Evolutionary conservation across 176 grass and related monocot species (phyloP), one percentile per base, ranked within the genome.

Genomic region (Rhynchospora pubera): DNA sequence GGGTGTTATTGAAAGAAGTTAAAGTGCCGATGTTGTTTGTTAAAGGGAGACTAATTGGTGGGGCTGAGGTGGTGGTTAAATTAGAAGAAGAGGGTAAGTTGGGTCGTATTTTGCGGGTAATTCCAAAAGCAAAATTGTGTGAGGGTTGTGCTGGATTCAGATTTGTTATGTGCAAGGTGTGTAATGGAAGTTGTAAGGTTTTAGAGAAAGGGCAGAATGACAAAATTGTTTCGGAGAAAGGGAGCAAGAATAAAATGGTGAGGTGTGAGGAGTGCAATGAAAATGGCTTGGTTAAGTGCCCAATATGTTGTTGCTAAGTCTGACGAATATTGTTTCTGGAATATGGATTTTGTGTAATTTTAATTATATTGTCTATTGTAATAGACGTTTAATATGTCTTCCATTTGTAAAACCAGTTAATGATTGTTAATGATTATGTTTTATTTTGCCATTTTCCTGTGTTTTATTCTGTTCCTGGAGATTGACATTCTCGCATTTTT

Each of bases 121-220:
- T 99, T 60, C 96, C 96, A 6, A 90, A 88, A 62, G 96, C 89
- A 57, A 72, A 88, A 30, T 87, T 85, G 88, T 95, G 96, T 87
- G 91, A 93, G 5, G 96, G 92, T 13, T 99, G 96, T 78, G 90
- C 87, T 19, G 91, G 92, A 19, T 85, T 99, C 74, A 88, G 96
- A 19, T 99, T 99, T 84, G 91, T 95, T 68, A 89, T 99, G 96
- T 99, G 96, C 82, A 74, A 90, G 82, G 87, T 88, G 70, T 99
- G 96, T 88, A 95, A 90, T 83, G 96, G 96, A 76, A 99, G 96
- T 81, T 86, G 96, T 82, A 99, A 99, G 89, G 89, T 99, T 87
- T 87, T 99, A 69, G 91, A 91, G 77, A 65, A 82, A 48, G 42
- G 43, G n/a, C 39, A 44, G 28, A 26, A 66, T 48, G 79, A 46